Evolutionary conservation across 2,329 filamentous ascomycete species (phyloP).

Genomic region (Paramyrothecium sp.): DNA sequence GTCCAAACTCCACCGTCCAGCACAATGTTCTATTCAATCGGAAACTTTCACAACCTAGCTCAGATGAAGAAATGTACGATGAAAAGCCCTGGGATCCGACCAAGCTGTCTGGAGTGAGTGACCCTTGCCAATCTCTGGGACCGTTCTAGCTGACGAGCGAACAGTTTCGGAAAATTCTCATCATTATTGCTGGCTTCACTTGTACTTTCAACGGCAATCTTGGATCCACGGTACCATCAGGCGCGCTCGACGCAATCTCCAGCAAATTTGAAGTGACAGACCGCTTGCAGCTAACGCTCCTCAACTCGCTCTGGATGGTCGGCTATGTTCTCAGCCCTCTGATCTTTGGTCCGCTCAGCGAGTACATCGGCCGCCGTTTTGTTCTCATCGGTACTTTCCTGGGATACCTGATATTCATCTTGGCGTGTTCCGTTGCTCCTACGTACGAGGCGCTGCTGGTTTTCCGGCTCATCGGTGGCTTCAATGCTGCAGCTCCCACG

Average conservation of each 20-base stretch:
- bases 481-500: constrained; percentile 31
- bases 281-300: constrained; percentile 24
- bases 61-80: constrained; percentile 11
- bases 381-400: constrained; percentile 30
- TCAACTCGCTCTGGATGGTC: constrained; percentile 34
- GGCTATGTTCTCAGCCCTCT: constrained; percentile 32
- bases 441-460: constrained; percentile 42
- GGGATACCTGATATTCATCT: constrained; percentile 30
- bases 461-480: constrained; percentile 33
- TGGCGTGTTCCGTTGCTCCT: constrained; percentile 35
- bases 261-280: constrained; percentile 22
- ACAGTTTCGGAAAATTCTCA: constrained; percentile 27
- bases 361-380: constrained; percentile 30
- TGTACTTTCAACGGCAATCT: constrained; percentile 35
- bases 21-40: too few species aligned
- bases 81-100: constrained; percentile 23
- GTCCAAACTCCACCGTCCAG: too few species aligned
- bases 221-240: constrained; percentile 33
- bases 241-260: constrained; percentile 31
- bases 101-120: constrained; percentile 25
- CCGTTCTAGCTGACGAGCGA: constrained; percentile 10
- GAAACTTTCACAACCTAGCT: too few species aligned
- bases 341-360: constrained; percentile 31
- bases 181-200: constrained; percentile 31
- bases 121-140: not conserved